Percentiles rank a stretch among this genome's conserved stretches.
These are phyloP conservation scores for Tolypocladium tropicale DNA, from an alignment of 2,329 filamentous ascomycete genomes.

Conservation along the genomic window DNA sequence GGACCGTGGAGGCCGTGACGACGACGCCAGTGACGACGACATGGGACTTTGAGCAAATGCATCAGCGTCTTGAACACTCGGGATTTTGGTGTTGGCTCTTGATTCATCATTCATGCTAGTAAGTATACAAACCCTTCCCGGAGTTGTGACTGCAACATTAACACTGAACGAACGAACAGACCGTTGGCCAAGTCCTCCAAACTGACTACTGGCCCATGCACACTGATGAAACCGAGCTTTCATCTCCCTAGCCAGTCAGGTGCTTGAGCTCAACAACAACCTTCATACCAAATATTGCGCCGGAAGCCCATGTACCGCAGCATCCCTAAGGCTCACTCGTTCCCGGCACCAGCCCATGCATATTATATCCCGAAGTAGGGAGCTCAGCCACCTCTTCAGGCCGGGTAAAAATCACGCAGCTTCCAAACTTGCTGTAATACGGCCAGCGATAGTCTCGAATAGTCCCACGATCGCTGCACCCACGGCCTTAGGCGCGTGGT, in stretches of 20 bases:
- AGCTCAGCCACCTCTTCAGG: too few relatives aligned
- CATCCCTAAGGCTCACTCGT: too few relatives aligned
- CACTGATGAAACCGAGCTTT: too few relatives aligned
- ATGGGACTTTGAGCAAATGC: slow-evolving; percentile 30
- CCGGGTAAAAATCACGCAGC: too few relatives aligned
- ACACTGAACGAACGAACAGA: background rate
- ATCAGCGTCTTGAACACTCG: background rate
- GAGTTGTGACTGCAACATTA: too few relatives aligned
- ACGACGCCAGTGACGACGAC: slow-evolving; percentile 47
- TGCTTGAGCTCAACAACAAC: background rate
- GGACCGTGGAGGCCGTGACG: slow-evolving; percentile 48
- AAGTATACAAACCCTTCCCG: background rate
- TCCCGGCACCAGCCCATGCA: too few relatives aligned
- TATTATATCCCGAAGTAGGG: too few relatives aligned
- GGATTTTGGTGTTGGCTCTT: too few relatives aligned
- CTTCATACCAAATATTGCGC: background rate
- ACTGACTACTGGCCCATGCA: background rate
- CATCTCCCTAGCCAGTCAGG: too few relatives aligned
- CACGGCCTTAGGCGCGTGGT: background rate
- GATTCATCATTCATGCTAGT: too few relatives aligned
- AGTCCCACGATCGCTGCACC: background rate
- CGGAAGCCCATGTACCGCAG: background rate
- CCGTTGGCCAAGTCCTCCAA: background rate
- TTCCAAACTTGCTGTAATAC: background rate
- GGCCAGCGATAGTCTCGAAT: background rate